Evolutionary conservation across 202 grass and related monocot genomes (phyloP).

Genomic region (Carex sylvatica): DNA sequence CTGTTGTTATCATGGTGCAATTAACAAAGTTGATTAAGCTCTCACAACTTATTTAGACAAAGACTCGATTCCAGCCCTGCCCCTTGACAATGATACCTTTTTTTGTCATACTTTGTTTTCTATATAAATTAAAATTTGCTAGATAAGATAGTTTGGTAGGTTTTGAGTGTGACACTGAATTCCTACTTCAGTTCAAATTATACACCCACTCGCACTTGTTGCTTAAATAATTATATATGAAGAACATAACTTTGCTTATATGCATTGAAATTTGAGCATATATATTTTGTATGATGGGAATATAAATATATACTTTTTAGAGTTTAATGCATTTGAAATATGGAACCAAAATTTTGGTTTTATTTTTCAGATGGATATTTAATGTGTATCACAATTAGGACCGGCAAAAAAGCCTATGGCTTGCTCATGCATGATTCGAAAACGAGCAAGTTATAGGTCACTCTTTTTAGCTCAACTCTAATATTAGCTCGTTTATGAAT

Average conservation of each 20-base stretch:
- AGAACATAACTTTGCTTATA: neutral
- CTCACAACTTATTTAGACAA: slow-evolving; percentile 31
- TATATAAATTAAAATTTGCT: slow-evolving; percentile 25
- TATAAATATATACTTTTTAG: neutral
- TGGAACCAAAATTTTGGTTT: too few relatives aligned
- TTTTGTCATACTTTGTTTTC: slow-evolving; percentile 9
- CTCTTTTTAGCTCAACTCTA: too few relatives aligned
- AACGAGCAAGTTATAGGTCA: too few relatives aligned
- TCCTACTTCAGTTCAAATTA: slow-evolving; percentile 12
- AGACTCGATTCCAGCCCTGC: slow-evolving; percentile 1
- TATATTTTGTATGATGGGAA: neutral
- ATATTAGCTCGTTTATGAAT: too few relatives aligned
- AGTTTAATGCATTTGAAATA: neutral
- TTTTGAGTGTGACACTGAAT: slow-evolving; percentile 16
- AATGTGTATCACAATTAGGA: too few relatives aligned
- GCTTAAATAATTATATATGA: neutral
- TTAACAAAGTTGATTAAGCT: slow-evolving; percentile 37
- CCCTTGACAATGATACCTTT: slow-evolving; percentile 13
- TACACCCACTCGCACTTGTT: slow-evolving; percentile 8
- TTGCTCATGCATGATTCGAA: too few relatives aligned
- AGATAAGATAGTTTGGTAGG: slow-evolving; percentile 24
- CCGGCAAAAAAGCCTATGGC: too few relatives aligned
- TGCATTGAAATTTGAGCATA: neutral
- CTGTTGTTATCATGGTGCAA: slow-evolving; percentile 22
- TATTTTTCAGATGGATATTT: too few relatives aligned